Conservation (phyloP, 306 rosid genomes). For the Boehmeria nivea region DNA sequence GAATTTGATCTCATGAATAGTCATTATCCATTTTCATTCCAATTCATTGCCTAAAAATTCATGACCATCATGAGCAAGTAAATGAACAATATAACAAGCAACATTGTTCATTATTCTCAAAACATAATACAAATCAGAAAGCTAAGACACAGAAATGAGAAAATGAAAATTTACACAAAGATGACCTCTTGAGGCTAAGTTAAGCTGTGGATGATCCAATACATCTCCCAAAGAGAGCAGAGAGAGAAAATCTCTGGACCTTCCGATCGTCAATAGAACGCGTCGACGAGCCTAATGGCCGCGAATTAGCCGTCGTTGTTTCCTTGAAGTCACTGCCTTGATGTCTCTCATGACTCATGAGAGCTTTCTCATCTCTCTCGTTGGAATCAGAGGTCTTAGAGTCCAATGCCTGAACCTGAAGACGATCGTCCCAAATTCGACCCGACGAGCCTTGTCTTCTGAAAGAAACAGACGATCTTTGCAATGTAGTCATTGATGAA, state of each 20-base stretch:
- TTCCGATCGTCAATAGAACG: constrained; percentile 20
- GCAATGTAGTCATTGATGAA: constrained; percentile 42
- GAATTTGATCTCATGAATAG: background rate
- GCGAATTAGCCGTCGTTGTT: constrained; percentile 18
- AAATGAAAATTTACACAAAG: constrained; percentile 16
- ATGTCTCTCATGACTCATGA: no score
- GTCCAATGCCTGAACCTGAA: constrained; percentile 4
- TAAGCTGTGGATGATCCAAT: constrained; percentile 30
- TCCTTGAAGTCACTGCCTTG: no score
- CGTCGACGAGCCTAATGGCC: constrained; percentile 1
- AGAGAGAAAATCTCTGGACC: constrained; percentile 29
- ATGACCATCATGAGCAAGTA: background rate
- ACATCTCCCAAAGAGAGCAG: constrained; percentile 41
- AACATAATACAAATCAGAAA: no score
- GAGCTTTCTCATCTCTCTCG: constrained; percentile 6
- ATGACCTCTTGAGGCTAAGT: background rate
- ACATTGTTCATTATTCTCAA: no score
- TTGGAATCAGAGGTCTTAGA: constrained; percentile 9
- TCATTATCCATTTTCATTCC: background rate
- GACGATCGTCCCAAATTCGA: constrained; percentile 49
- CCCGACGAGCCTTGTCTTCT: constrained; percentile 87
- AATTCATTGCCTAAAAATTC: background rate
- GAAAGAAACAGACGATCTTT: constrained; percentile 59
- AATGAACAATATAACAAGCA: background rate
- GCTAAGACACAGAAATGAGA: no score